Conservation (phyloP, 1,284 basidiomycete genomes). For the Tetrapyrgos nigripes region DNA sequence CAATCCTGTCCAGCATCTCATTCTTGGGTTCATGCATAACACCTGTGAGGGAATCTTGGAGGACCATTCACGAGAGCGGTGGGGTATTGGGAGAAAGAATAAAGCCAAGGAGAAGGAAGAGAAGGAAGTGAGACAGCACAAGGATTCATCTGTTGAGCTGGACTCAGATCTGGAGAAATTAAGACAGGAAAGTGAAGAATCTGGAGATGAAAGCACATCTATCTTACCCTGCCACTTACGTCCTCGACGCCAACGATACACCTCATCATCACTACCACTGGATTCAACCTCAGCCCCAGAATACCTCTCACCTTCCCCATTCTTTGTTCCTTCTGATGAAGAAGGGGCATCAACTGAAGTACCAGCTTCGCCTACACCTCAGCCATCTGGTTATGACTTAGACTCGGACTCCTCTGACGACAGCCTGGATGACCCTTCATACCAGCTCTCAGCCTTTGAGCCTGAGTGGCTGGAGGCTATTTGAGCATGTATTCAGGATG, state of each 20-base stretch:
- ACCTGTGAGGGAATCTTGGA: slow-evolving; percentile 17
- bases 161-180: slow-evolving; percentile 22
- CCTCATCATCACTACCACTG: too few species aligned
- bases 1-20: slow-evolving; percentile 12
- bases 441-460: slow-evolving; percentile 15
- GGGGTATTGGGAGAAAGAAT: slow-evolving; percentile 11
- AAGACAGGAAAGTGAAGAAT: slow-evolving; percentile 18
- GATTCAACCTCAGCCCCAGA: background rate
- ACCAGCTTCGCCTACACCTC: slow-evolving; percentile 10
- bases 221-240: background rate
- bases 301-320: background rate
- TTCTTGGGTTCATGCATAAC: slow-evolving; percentile 21
- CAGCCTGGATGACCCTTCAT: slow-evolving; percentile 6
- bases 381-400: slow-evolving; percentile 9
- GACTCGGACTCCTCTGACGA: slow-evolving; percentile 5
- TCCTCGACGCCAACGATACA: background rate
- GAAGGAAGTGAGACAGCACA: background rate
- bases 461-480: slow-evolving; percentile 23
- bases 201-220: slow-evolving; percentile 7
- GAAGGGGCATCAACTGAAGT: slow-evolving; percentile 9
- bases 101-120: background rate
- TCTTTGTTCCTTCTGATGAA: background rate
- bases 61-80: slow-evolving; percentile 14
- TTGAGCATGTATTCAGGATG: slow-evolving; percentile 27
- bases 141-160: background rate